phyloP scores from a whole-genome alignment of 306 rosid species.

The Mimosa pudica region DNA sequence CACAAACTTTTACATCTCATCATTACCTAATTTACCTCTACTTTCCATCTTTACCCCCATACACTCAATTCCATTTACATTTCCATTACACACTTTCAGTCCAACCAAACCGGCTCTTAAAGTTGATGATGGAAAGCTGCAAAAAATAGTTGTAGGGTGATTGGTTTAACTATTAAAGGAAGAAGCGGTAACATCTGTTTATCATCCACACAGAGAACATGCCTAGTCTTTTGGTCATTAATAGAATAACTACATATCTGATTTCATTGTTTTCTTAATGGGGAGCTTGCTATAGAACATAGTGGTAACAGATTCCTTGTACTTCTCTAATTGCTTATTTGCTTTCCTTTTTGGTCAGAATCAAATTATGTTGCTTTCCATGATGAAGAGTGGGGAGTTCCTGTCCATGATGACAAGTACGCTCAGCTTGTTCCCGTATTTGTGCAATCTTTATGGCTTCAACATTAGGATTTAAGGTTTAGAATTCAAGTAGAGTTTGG shows the following conservation, averaged over 20 bases:
- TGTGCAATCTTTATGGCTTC: conserved; percentile 31
- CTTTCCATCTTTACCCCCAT: too few relatives aligned
- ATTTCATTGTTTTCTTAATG: neutral
- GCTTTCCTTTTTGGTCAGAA: conserved; percentile 47
- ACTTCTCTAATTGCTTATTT: conserved; percentile 33
- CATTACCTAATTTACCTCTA: too few relatives aligned
- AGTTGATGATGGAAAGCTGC: neutral
- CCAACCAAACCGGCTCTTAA: too few relatives aligned
- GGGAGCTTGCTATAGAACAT: neutral
- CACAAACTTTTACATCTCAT: too few relatives aligned
- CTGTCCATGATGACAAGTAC: conserved; percentile 74
- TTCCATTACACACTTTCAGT: too few relatives aligned
- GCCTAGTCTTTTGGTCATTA: neutral
- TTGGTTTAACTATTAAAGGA: neutral
- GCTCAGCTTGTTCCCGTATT: conserved; percentile 38
- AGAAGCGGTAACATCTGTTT: neutral
- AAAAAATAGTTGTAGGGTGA: neutral
- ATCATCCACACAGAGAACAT: neutral
- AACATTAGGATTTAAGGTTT: conserved; percentile 4
- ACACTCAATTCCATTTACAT: too few relatives aligned
- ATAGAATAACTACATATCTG: neutral
- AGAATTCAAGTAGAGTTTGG: conserved; percentile 24
- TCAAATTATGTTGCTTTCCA: conserved; percentile 66
- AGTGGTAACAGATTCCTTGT: conserved; percentile 15
- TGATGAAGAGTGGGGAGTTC: conserved; percentile 78